Evolutionary conservation across 441 rosid genomes (phyloP), one percentile per base, ranked within the genome.

Genomic region (Raphanus hybrid): DNA sequence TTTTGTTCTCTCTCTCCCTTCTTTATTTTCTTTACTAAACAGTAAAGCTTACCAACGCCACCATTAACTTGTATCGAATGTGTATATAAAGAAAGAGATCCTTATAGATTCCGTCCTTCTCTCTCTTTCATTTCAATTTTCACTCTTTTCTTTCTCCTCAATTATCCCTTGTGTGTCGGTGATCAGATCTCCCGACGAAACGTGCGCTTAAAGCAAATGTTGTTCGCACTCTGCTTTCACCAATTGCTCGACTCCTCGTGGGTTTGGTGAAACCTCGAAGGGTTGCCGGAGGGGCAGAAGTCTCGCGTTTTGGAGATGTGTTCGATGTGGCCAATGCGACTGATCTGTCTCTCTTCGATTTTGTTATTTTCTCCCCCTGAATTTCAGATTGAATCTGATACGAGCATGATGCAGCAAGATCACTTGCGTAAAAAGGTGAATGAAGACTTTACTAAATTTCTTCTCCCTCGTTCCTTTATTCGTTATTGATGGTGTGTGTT

Each of bases 341-440:
- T 93, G 85, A 90, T 85, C 71, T 79, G 79, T 70, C 14, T 23
- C 14, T 16, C 63, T 10, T 29, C 8, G 26, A 71, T 23, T 23
- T 23, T 2, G 26, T 23, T 23, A 23, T 23, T 23, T 23, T 23
- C 26, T 23, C 26, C 26, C 26, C 26, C 26, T 23, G 26, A 23
- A 23, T 23, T 23, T 23, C 26, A 23, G 26, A 23, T 78, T 64
- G 73, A 16, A n/a, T n/a, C 60, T 23, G 26, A 37, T 75, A 8
- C 11, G 45, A 16, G 57, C 69, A 52, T 14, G 80, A 86, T 87
- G 92, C 97, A 91, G 87, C 91, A 84, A 82, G 97, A 91, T 83
- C 87, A 88, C 69, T 39, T 6, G 39, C 89, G 91, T 70, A 91
- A 89, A 78, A 93, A 91, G 98, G 98, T 93, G 69, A 23, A 23